These are phyloP conservation scores for Candida broadrunensis DNA, from an alignment of 805 yeast species.

Conservation along the genomic window DNA sequence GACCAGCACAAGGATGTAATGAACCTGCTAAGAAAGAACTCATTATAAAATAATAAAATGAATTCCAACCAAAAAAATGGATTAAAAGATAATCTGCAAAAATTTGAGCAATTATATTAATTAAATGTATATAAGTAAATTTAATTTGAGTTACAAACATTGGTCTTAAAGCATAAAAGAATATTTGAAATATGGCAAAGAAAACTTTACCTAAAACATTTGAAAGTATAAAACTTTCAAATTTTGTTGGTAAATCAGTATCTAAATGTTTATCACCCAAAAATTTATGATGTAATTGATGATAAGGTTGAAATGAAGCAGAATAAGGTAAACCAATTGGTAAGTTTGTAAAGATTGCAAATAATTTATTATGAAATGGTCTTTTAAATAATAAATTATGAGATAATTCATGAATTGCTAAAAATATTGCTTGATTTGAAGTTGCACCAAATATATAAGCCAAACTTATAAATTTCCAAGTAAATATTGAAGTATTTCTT, in stretches of 20 bases:
- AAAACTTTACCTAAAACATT: conserved; percentile 84
- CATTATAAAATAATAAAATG: conserved; percentile 64
- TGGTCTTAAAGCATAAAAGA: conserved; percentile 88
- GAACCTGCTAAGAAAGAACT: conserved; percentile 89
- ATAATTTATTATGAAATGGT: conserved; percentile 74
- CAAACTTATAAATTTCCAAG: conserved; percentile 52
- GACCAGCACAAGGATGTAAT: conserved; percentile 92
- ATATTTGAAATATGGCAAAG: conserved; percentile 84
- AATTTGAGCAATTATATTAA: conserved; percentile 64
- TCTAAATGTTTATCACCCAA: conserved; percentile 81
- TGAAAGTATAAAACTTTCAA: conserved; percentile 72
- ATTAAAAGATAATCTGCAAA: conserved; percentile 58
- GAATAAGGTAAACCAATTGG: conserved; percentile 91
- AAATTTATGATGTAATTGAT: conserved; percentile 87
- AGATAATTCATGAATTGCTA: conserved; percentile 84
- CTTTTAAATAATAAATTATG: conserved; percentile 82
- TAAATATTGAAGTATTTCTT: conserved; percentile 50
- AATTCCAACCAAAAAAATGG: conserved; percentile 57
- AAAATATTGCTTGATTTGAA: conserved; percentile 75
- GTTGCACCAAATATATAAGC: conserved; percentile 88
- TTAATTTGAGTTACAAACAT: conserved; percentile 76
- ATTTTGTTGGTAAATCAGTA: conserved; percentile 81
- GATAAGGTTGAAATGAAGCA: conserved; percentile 88
- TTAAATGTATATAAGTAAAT: conserved; percentile 70
- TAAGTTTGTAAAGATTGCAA: conserved; percentile 71